A percentile compares a stretch with the other conserved stretches of the same genome.
phyloP scores from a whole-genome alignment of 2,329 filamentous ascomycete species.

The Trichoderma sp. region DNA sequence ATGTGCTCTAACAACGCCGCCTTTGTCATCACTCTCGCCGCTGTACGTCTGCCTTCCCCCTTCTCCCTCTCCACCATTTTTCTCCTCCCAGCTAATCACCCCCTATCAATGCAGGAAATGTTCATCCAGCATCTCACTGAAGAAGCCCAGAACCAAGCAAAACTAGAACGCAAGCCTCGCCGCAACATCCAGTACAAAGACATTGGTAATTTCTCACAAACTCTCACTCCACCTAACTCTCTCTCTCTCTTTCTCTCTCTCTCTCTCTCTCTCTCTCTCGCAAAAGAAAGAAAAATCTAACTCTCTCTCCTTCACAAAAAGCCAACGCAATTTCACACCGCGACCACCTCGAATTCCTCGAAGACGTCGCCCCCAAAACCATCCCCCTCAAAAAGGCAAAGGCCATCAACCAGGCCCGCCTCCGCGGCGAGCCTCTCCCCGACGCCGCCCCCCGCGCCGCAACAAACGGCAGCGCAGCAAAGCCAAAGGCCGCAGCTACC shows the following conservation, averaged over 20 bases:
- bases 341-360: conserved; percentile 92
- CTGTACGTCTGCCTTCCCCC: conserved; percentile 51
- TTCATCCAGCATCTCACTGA: conserved; percentile 90
- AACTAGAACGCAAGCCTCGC: conserved; percentile 85
- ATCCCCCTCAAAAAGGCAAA: conserved; percentile 77
- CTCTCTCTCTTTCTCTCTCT: neutral
- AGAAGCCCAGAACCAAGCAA: conserved; percentile 82
- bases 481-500: neutral
- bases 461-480: conserved; percentile 27
- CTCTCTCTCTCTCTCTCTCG: neutral
- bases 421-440: conserved; percentile 39
- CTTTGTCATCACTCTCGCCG: conserved; percentile 88
- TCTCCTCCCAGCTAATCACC: conserved; percentile 3
- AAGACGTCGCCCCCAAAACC: conserved; percentile 86
- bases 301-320: conserved; percentile 32
- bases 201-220: conserved; percentile 57
- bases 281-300: neutral
- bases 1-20: conserved; percentile 91
- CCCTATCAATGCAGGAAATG: conserved; percentile 62
- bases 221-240: neutral
- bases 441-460: conserved; percentile 28
- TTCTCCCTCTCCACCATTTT: neutral
- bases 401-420: conserved; percentile 52
- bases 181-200: conserved; percentile 96
- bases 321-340: conserved; percentile 81